phyloP scores from a whole-genome alignment of 441 rosid species.

The Flueggea neowawraea region DNA sequence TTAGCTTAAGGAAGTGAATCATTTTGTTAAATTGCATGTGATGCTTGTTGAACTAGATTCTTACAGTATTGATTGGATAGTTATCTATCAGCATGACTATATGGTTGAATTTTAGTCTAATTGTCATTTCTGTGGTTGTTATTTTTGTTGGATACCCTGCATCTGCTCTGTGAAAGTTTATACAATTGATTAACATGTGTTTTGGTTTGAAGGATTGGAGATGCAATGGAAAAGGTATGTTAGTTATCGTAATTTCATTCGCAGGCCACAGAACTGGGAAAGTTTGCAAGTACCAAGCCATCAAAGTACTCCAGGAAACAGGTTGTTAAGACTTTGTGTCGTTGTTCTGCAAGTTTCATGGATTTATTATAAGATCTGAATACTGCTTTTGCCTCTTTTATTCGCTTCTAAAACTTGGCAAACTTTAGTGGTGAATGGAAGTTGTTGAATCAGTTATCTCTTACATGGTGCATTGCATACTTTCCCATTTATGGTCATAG shows the following conservation, averaged over 20 bases:
- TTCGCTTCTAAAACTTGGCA: too few species aligned
- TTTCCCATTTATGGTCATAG: neutral
- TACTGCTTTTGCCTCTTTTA: neutral
- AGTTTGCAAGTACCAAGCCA: slow-evolving; percentile 46
- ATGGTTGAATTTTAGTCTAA: too few species aligned
- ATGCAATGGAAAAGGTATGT: slow-evolving; percentile 85
- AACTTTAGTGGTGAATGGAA: too few species aligned
- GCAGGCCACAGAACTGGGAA: slow-evolving; percentile 89
- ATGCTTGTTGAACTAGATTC: neutral
- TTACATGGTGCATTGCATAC: neutral
- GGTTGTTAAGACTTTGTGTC: slow-evolving; percentile 40
- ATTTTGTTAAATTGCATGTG: neutral
- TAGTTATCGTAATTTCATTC: slow-evolving; percentile 79
- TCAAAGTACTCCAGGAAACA: slow-evolving; percentile 84
- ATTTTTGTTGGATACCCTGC: too few species aligned
- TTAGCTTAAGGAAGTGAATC: neutral
- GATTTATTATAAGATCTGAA: neutral
- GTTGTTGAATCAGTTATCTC: neutral
- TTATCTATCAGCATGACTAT: too few species aligned
- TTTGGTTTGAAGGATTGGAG: slow-evolving; percentile 77
- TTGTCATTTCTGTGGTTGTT: too few species aligned
- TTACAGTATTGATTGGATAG: neutral
- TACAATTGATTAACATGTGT: neutral
- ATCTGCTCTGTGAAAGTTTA: too few species aligned
- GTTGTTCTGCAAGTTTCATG: neutral